These are phyloP conservation scores for Sophora flavescens DNA, from an alignment of 306 rosid genomes.

Conservation along the genomic window DNA sequence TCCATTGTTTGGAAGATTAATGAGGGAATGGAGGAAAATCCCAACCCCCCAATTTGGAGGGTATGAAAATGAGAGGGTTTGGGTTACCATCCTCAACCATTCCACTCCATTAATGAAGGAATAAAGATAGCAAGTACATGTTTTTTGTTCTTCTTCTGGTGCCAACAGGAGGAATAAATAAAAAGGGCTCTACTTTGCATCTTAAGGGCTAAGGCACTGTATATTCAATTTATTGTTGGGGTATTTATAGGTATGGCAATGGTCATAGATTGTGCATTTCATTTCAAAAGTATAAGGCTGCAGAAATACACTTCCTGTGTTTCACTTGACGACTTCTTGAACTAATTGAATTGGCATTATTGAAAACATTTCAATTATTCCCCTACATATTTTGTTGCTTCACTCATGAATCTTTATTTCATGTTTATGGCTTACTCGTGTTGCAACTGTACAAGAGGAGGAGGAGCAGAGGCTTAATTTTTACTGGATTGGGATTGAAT, in stretches of 20 bases:
- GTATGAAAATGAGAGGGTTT: no score
- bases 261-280: neutral
- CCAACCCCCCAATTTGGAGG: no score
- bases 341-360: neutral
- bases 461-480: neutral
- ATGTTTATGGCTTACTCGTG: neutral
- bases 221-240: neutral
- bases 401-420: conserved; percentile 1
- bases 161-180: no score
- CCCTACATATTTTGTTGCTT: neutral
- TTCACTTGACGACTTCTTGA: conserved; percentile 3
- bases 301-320: neutral
- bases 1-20: no score
- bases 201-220: neutral
- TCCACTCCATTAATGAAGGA: no score
- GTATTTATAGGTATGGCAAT: neutral
- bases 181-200: neutral
- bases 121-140: neutral
- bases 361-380: conserved; percentile 6
- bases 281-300: neutral
- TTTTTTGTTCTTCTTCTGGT: neutral
- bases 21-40: no score
- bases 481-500: neutral
- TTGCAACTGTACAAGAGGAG: neutral
- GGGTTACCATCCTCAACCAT: no score